Percentiles rank a stretch among this genome's conserved stretches.
phyloP scores from a whole-genome alignment of 371 early-diverging fungal species.

The Mortierella sp. region DNA sequence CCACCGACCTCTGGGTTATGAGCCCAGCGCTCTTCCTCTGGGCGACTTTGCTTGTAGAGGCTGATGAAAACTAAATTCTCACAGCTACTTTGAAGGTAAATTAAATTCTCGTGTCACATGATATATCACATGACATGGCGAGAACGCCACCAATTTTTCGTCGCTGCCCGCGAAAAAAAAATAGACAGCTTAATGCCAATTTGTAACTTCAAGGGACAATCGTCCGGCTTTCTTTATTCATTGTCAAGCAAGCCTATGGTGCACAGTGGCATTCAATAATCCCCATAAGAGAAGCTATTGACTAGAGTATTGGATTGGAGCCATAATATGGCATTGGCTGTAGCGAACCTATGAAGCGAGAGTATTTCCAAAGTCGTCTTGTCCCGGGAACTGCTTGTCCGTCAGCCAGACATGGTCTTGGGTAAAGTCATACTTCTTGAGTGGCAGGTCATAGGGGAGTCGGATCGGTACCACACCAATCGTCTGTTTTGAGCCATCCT shows the following conservation, averaged over 20 bases:
- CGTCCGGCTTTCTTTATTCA: no score
- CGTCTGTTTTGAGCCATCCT: not conserved
- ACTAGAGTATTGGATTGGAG: no score
- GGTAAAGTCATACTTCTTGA: slow-evolving; percentile 58
- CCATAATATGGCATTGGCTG: not conserved
- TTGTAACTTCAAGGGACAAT: not conserved
- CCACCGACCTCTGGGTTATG: slow-evolving; percentile 4
- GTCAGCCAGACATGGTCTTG: slow-evolving; percentile 45
- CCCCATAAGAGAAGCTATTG: no score
- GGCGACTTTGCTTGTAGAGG: not conserved
- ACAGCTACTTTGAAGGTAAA: not conserved
- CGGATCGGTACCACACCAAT: slow-evolving; percentile 61
- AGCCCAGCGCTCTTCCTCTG: slow-evolving; percentile 9
- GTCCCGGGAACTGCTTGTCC: slow-evolving; percentile 40
- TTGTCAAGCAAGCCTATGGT: no score
- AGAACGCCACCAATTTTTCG: not conserved
- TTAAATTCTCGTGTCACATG: not conserved
- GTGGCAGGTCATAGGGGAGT: slow-evolving; percentile 73
- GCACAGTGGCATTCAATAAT: no score
- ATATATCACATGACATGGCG: not conserved
- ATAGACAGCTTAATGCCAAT: not conserved
- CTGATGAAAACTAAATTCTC: not conserved
- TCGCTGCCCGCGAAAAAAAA: not conserved
- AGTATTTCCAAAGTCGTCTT: slow-evolving; percentile 42
- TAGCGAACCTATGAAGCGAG: not conserved